Evolutionary conservation across 129 eudicot species (phyloP), one percentile per base, ranked within the genome.

Genomic region (Tagetes patula): DNA sequence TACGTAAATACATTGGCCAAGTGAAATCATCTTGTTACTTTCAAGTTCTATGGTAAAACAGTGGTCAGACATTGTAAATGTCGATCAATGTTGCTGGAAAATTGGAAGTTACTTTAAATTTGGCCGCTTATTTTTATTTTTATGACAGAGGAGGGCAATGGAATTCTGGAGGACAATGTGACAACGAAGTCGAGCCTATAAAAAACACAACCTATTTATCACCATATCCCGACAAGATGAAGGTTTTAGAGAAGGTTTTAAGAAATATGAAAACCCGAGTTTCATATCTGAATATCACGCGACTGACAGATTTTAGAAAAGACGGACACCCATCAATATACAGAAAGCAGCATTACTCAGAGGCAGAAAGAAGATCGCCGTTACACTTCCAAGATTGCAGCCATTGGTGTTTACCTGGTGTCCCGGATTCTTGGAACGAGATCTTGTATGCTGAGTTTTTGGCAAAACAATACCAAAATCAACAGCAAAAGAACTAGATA

Each of bases 391-490:
- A 95, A 53, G 99, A 95, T 70, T 95, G 99, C 71, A 91, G 97
- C 78, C 99, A 95, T 77, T 95, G 99, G 99, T 95, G 99, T 85
- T 90, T 95, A 59, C 99, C 99, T 0, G 99, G 97, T 5, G 99
- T 95, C 41, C 99, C 99, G 0, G 99, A 95, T 79, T 53, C 96
- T 1, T 95, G 99, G 99, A 95, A 95, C 70, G 99, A 95, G 76
- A 62, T 90, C 8, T 61, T 91, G 8, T 95, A 90, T 75, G 99
- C 96, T 10, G 76, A 90, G 77, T 78, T 90, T 69, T 79, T 90
- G 72, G 75, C 77, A 36, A 86, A 82, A 39, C 83, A 79, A 37
- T 56, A 79, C 46, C 83, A 82, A 38, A 76, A 61, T 50, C 83
- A 79, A 33, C 62, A 72, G 5, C 77, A 78, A 33, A 80, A 74